A percentile compares a stretch with the other conserved stretches of the same genome.
Conservation (phyloP, 73 alveolate species). For the Stentor coeruleus region DNA sequence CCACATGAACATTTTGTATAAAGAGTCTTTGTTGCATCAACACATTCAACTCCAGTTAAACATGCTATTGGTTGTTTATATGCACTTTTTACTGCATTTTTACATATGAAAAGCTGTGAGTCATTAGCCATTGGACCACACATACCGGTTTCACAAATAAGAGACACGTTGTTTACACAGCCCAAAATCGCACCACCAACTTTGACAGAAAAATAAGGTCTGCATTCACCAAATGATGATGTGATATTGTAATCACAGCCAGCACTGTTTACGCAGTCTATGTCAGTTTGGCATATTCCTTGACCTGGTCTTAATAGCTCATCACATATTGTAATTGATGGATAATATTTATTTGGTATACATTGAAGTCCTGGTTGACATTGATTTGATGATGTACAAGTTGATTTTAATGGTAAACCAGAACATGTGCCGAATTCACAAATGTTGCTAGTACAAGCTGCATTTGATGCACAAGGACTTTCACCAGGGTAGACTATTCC, state of each 20-base stretch:
- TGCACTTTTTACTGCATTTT: not conserved
- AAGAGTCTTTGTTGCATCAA: not conserved
- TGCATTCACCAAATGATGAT: not conserved
- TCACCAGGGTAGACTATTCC: constrained; percentile 6
- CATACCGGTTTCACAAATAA: not conserved
- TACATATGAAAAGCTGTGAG: not conserved
- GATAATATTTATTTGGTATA: not conserved
- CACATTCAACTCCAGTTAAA: not conserved
- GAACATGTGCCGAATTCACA: not conserved
- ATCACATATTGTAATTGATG: not conserved
- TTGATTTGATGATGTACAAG: not conserved
- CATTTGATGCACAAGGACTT: not conserved
- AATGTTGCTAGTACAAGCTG: not conserved
- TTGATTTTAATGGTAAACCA: not conserved
- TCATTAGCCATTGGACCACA: not conserved
- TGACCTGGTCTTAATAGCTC: constrained; percentile 1
- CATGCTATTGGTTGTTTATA: not conserved
- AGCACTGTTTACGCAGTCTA: constrained; percentile 7
- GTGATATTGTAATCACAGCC: not conserved
- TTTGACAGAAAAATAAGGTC: constrained; percentile 4
- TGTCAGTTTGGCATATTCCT: not conserved
- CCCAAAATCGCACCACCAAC: not conserved
- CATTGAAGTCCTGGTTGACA: constrained; percentile 15
- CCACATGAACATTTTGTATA: constrained; percentile 20
- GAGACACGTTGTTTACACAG: not conserved